A percentile compares a stretch with the other conserved stretches of the same genome.
phyloP scores from a whole-genome alignment of 2,329 filamentous ascomycete genomes.

The Aspergillus costaricaensis region DNA sequence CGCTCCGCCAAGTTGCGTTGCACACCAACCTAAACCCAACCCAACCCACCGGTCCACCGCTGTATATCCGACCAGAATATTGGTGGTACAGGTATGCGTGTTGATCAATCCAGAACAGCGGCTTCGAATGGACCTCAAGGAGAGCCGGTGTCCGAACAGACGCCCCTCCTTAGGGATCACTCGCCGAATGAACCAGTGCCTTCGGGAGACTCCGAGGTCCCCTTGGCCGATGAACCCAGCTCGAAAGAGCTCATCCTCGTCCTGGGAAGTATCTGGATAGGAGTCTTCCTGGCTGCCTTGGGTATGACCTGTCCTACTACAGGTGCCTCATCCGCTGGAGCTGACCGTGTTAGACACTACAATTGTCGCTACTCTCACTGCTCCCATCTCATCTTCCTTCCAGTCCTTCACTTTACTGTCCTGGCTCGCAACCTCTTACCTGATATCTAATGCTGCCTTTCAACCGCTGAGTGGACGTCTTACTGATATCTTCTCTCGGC shows the following conservation, averaged over 20 bases:
- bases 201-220: conserved; percentile 18
- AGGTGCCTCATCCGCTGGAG: background rate
- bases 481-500: conserved; percentile 84
- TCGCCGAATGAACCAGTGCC: conserved; percentile 14
- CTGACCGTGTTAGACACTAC: conserved; percentile 61
- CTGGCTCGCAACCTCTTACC: conserved; percentile 84
- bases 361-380: conserved; percentile 81
- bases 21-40: background rate
- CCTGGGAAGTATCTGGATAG: conserved; percentile 54
- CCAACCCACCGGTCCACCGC: no score
- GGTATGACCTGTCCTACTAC: conserved; percentile 35
- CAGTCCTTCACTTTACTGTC: conserved; percentile 77
- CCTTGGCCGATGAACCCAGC: conserved; percentile 47
- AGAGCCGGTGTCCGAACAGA: conserved; percentile 31
- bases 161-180: conserved; percentile 32
- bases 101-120: conserved; percentile 8
- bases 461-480: conserved; percentile 83
- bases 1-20: background rate
- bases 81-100: conserved; percentile 14
- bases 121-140: conserved; percentile 5
- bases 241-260: conserved; percentile 52
- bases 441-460: conserved; percentile 83
- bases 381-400: conserved; percentile 81
- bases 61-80: background rate
- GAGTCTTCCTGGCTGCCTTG: conserved; percentile 59